Evolutionary conservation across 208 protist species (phyloP).

Genomic region (Histomonas meleagridis): DNA sequence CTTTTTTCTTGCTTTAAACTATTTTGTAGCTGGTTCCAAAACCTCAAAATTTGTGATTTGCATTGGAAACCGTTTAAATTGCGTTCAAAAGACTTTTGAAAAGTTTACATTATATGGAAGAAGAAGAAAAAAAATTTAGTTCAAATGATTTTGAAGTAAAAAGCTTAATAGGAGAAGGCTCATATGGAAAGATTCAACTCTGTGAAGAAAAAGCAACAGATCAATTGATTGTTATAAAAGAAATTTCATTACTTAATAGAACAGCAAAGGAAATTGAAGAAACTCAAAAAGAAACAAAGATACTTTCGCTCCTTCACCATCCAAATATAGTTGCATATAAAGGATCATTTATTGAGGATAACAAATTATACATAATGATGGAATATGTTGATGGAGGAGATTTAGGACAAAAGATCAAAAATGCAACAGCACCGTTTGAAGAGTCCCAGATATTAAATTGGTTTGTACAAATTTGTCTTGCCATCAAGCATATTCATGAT

Average conservation of each 20-base stretch:
- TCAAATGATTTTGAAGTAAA: background rate
- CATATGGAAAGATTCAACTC: background rate
- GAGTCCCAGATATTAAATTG: background rate
- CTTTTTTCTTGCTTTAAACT: too few relatives aligned
- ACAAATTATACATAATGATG: conserved; percentile 35
- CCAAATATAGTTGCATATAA: conserved; percentile 13
- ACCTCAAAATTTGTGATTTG: too few relatives aligned
- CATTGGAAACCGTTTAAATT: too few relatives aligned
- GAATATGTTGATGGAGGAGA: conserved; percentile 42
- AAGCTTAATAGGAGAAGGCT: background rate
- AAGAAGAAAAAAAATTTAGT: background rate
- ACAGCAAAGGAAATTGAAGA: background rate
- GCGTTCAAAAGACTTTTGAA: too few relatives aligned
- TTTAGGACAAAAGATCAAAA: background rate
- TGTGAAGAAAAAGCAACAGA: too few relatives aligned
- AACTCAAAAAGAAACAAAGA: background rate
- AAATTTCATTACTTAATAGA: background rate
- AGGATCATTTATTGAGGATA: background rate
- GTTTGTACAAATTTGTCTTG: conserved; percentile 52
- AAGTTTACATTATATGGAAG: too few relatives aligned
- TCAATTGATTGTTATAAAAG: background rate
- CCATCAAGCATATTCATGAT: conserved; percentile 55
- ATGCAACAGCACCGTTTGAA: background rate
- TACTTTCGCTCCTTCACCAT: background rate
- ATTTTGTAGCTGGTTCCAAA: too few relatives aligned